Evolutionary conservation across 352 stramenopile species (phyloP), one percentile per base, ranked within the genome.

Genomic region (Elongisporangium undulatum): DNA sequence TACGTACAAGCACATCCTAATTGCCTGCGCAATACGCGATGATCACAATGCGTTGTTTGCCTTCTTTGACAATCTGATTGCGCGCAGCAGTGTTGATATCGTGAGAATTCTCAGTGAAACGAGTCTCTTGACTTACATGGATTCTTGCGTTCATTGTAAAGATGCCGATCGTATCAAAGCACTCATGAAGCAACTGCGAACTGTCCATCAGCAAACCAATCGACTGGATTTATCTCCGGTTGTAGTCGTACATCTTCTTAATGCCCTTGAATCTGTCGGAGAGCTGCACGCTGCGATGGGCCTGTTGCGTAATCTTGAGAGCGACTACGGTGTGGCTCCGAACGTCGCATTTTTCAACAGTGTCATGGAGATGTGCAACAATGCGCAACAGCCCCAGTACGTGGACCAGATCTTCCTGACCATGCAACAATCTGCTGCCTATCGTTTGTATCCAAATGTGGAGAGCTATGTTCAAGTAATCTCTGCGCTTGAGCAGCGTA

Each of bases 391-490:
- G 63, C 71, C 78, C 55, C 67, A 79, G 15, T 64, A 73, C 13
- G 79, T 75, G 17, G 67, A 81, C 34, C 79, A 75, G 54, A 89
- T 93, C 56, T 93, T 91, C 51, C 51, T 67, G 41, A 88, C 79
- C 1, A 90, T 93, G 79, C 69, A 89, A 29, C 71, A 78, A 55
- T 54, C 75, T 12, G 58, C 62, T 8, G 69, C 63, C 17, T 85
- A 85, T 49, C 76, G 67, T 3, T 62, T 90, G 9, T 70, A 59
- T 51, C 79, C 79, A 16, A 77, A 77, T 12, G 62, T 68, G 13
- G 75, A 78, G 58, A 88, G 78, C 56, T 92, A 89, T 50, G 78
- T 92, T n/a, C 71, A 94, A 74, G 71, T 65, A 12, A 91, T 94
- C 59, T 88, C 77, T 24, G 78, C 84, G 2, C 66, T 82, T 12